These are phyloP conservation scores for Arbutus unedo DNA, from an alignment of 148 eudicot species.

Conservation along the genomic window DNA sequence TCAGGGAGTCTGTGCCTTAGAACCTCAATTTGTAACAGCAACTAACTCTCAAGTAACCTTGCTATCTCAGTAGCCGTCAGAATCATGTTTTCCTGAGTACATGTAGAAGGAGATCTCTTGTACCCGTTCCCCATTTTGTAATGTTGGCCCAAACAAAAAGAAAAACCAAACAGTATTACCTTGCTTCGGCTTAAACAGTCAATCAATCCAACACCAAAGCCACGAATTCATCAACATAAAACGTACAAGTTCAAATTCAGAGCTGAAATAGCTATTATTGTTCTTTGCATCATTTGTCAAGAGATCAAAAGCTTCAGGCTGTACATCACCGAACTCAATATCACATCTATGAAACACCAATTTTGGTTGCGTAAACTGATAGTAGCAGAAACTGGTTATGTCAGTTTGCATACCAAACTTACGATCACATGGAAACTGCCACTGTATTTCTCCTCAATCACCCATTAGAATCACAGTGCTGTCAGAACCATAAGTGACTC, in stretches of 20 bases:
- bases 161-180: neutral
- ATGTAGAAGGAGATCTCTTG: too few species aligned
- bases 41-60: neutral
- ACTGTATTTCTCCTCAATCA: conserved; percentile 12
- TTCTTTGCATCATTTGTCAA: neutral
- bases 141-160: neutral
- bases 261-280: neutral
- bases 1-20: too few species aligned
- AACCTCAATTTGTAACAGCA: too few species aligned
- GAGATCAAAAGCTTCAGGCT: neutral
- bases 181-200: neutral
- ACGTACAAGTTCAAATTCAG: neutral
- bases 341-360: neutral
- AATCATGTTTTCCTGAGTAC: too few species aligned
- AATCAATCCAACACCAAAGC: neutral
- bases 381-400: too few species aligned
- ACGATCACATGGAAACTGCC: neutral
- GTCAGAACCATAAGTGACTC: conserved; percentile 27
- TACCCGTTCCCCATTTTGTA: neutral
- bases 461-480: conserved; percentile 5
- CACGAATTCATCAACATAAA: neutral
- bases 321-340: neutral
- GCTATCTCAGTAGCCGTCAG: neutral
- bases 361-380: neutral
- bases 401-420: neutral